Conservation (phyloP, 176 grass and related monocot species). For the Saccharum officinarum region DNA sequence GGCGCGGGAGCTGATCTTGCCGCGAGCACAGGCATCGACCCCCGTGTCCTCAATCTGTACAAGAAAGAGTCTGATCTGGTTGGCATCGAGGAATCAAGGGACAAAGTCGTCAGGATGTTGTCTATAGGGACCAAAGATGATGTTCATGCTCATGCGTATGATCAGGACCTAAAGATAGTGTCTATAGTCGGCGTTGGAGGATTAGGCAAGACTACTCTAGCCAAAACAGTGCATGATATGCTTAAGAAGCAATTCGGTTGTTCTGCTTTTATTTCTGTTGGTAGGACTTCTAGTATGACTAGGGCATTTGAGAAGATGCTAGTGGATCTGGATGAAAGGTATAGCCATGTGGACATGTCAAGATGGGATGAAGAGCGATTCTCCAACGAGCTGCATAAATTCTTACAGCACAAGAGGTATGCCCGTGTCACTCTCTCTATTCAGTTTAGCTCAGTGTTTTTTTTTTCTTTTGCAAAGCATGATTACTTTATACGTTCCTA, state of each 20-base stretch:
- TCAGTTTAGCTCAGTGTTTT: no score
- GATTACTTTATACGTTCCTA: no score
- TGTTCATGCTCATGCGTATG: background rate
- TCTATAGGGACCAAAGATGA: background rate
- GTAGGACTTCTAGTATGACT: background rate
- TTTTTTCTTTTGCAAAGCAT: no score
- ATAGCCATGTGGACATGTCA: no score
- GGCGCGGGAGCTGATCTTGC: background rate
- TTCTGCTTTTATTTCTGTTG: background rate
- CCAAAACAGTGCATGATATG: background rate
- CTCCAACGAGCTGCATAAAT: no score
- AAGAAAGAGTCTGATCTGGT: background rate
- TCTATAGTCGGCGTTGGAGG: background rate
- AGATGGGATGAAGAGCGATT: no score
- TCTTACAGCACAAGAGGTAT: no score
- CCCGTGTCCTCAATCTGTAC: background rate
- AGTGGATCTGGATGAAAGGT: no score
- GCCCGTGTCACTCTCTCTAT: no score
- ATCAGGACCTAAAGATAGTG: background rate
- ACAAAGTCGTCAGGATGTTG: background rate
- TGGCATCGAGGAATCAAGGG: background rate
- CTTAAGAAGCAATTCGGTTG: background rate
- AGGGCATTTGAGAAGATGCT: background rate
- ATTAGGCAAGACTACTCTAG: constrained; percentile 8
- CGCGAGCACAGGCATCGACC: background rate